Base-by-base conservation (phyloP, 805 yeast genomes). In the Myxozyma neotropica region DNA sequence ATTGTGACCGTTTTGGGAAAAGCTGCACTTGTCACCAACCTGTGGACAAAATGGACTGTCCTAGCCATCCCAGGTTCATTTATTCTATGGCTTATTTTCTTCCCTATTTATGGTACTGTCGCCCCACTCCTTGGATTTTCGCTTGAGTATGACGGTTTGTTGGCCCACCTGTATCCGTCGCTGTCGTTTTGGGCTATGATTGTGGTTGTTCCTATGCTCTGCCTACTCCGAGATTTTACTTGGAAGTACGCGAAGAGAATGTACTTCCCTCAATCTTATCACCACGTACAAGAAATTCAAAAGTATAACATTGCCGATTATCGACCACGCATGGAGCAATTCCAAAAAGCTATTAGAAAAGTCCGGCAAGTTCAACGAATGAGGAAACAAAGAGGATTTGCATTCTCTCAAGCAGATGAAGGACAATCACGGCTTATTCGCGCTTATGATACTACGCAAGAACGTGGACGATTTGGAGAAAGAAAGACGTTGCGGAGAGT, bases 341-440 rank as follows among this genome's bases (percentile, higher is more conserved):
- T 94, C 80, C 99, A 94, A 74, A 91, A 88, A 73, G 97, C 98
- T 4, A 94, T 94, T 57, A 82, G 98, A 71, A 94, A 91, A 71
- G 98, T 94, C 24, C 86, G 99, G 74, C 99, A 95, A 74, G 98
- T 94, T 39, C 96, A 93, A 74, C 83, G 99, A 74, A 93, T 94
- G 89, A 88, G 95, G 72, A 94, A 94, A 71, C 99, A 94, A 75
- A 85, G 98, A 75, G 99, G 99, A 4, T 94, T 89, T 79, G 99
- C 99, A 1, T 94, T 94, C 70, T 91, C 97, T 5, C 98, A 94
- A 74, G 91, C 88, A 48, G 96, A 90, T 64, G 96, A 89, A 72
- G 96, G 96, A 38, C 97, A 92, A 75, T 97, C 91, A 66, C 85
- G 86, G 70, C 83, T 94, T 61, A 87, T 94, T 50, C 82, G 98